Conservation (phyloP, 2,329 filamentous ascomycete species). For the Nigrospora oryzae region DNA sequence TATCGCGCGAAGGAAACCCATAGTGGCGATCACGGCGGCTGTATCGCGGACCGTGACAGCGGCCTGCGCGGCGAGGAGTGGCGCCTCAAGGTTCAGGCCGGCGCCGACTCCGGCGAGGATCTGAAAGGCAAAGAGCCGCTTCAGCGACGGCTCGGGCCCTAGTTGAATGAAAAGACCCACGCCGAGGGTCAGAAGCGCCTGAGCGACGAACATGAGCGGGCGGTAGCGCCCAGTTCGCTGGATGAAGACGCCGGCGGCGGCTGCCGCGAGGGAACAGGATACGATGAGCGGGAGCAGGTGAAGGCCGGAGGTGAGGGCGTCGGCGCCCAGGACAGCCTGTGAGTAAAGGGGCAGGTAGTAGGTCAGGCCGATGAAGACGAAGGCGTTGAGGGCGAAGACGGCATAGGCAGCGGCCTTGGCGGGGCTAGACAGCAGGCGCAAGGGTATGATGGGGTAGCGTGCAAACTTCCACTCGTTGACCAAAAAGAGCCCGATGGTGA, state of each 20-base stretch:
- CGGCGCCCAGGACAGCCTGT: conserved; percentile 55
- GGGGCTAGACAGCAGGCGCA: conserved; percentile 46
- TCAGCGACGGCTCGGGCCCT: conserved; percentile 36
- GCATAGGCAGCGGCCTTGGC: conserved; percentile 50
- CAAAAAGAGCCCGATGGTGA: conserved; percentile 40
- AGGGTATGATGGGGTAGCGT: conserved; percentile 59
- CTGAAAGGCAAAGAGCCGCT: conserved; percentile 44
- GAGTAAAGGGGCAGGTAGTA: conserved; percentile 71
- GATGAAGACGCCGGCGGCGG: conserved; percentile 23
- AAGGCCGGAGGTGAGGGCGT: conserved; percentile 51
- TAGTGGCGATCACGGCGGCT: conserved; percentile 54
- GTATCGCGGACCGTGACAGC: conserved; percentile 51
- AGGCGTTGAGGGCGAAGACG: conserved; percentile 34
- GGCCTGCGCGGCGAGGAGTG: conserved; percentile 56
- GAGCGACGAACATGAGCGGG: conserved; percentile 42
- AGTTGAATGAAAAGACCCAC: conserved; percentile 49
- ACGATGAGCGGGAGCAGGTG: conserved; percentile 55
- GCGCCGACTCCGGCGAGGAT: conserved; percentile 52
- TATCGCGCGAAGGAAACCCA: conserved; percentile 51
- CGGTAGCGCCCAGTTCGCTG: conserved; percentile 46
- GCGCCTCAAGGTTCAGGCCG: conserved; percentile 55
- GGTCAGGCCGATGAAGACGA: conserved; percentile 55
- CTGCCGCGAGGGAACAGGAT: conserved; percentile 33
- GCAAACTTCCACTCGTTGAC: conserved; percentile 57
- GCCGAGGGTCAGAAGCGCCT: conserved; percentile 48